Evolutionary conservation across 352 stramenopile species (phyloP), one percentile per base, ranked within the genome.

Genomic region (Phytophthora ramorum): DNA sequence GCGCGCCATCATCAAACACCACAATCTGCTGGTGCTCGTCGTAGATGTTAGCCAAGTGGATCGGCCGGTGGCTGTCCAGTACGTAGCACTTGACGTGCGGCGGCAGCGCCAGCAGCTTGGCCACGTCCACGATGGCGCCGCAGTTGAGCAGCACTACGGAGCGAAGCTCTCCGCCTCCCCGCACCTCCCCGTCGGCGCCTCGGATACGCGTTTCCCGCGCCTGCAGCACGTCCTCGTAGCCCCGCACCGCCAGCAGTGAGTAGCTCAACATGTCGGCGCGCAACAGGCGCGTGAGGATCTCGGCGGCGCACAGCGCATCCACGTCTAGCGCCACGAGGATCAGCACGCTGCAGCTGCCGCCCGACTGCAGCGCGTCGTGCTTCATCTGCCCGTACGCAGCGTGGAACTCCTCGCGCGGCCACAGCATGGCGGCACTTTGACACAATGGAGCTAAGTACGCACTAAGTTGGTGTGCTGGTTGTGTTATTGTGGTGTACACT

Each of bases 11-110:
- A 26, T 96, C 87, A 67, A 96, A 94, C 26, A 96, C 77, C 2
- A 94, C 80, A 45, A 96, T 74, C 58, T 92, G 87, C 63, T 91
- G 81, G 52, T 81, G 75, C 20, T 79, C 63, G 40, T 95, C 82
- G 77, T 99, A 97, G 24, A 99, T 89, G 76, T 99, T 99, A 12
- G 94, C 88, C 63, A 99, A 86, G 78, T 99, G 96, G 45, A 99
- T 91, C 8, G 97, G 97, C 1, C 96, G 83, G 69, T 98, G 95
- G 59, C 85, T 97, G 80, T 99, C 97, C 46, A 99, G 84, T 7
- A 99, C 90, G 79, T 99, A 99, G 37, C 94, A 93, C 45, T 87
- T 92, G 9, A 94, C 73, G 34, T 78, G 55, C 12, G 66, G 51
- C 19, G 85, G 79, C 19, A 94, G 71, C 53, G 79, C 71, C 58